Percentiles rank a stretch among this genome's conserved stretches.
These are phyloP conservation scores for Senecio squalidus DNA, from an alignment of 140 eudicot species.

Conservation along the genomic window DNA sequence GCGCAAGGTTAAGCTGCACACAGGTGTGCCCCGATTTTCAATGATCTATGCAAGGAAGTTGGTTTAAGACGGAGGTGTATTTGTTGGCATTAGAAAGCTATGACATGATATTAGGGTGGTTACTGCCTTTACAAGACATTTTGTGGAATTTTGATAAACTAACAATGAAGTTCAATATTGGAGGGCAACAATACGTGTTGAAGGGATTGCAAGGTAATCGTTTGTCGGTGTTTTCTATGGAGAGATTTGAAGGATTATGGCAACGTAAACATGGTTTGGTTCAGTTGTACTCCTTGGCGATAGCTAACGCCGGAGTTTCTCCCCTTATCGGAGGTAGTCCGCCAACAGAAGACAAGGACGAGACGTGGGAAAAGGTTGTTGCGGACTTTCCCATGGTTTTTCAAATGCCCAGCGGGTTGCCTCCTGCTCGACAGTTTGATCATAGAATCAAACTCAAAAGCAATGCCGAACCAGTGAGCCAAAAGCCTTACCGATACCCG, in stretches of 20 bases:
- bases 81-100: neutral
- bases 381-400: too few species aligned
- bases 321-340: too few species aligned
- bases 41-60: constrained; percentile 10
- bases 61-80: neutral
- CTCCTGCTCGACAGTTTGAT: neutral
- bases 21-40: neutral
- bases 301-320: neutral
- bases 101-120: constrained; percentile 21
- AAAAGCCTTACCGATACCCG: too few species aligned
- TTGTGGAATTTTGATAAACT: neutral
- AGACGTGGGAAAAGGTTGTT: too few species aligned
- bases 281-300: neutral
- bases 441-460: too few species aligned
- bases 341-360: too few species aligned
- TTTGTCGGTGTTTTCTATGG: neutral
- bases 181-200: neutral
- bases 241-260: neutral
- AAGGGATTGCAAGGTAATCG: neutral
- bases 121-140: neutral
- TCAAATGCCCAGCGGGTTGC: neutral
- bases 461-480: too few species aligned
- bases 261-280: too few species aligned
- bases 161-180: neutral
- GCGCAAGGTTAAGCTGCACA: neutral